Evolutionary conservation across 139 green algal species (phyloP), one percentile per base, ranked within the genome.

Genomic region (Chlamydomonas schloesseri): DNA sequence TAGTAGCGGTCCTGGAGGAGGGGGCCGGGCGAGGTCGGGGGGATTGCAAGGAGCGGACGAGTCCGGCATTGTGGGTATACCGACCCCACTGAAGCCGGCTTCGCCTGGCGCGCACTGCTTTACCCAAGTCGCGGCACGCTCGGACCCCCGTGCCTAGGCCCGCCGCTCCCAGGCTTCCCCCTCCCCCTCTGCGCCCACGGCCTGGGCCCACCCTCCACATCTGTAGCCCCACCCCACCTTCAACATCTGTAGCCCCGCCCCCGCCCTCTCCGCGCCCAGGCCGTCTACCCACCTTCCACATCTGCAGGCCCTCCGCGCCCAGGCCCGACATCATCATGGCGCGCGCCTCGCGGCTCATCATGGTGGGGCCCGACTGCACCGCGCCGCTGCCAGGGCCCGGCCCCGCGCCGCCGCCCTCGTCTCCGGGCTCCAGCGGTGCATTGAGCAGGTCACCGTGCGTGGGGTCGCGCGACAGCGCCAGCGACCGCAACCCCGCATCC

Each of bases 1-100:
- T 98, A 99, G 83, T 98, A 98, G 0, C 95, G 92, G 11, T 93
- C 76, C 93, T 96, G 91, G n/a, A n/a, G n/a, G n/a, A n/a, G n/a
- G n/a, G n/a, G n/a, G n/a, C n/a, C 26, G 83, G 53, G 33, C 8
- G 33, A 26, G 73, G 23, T 13, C 13, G 53, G 15, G 53, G 53
- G 53, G 53, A 29, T 29, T 13, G 60, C 6, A 68, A 71, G 64
- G 20, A 31, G 58, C 14, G 20, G 58, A 17, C 58, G 20, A 28
- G n/a, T n/a, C n/a, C n/a, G n/a, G n/a, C n/a, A n/a, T n/a, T 29
- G 14, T n/a, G 17, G 5, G 58, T 13, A 18, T 29, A 28, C 58
- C 58, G 18, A n/a, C 58, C 33, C n/a, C n/a, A n/a, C n/a, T n/a
- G n/a, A n/a, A n/a, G n/a, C n/a, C n/a, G n/a, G n/a, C n/a, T n/a